Evolutionary conservation across 1,284 basidiomycete species (phyloP), one percentile per base, ranked within the genome.

Genomic region (Papiliotrema laurentii): DNA sequence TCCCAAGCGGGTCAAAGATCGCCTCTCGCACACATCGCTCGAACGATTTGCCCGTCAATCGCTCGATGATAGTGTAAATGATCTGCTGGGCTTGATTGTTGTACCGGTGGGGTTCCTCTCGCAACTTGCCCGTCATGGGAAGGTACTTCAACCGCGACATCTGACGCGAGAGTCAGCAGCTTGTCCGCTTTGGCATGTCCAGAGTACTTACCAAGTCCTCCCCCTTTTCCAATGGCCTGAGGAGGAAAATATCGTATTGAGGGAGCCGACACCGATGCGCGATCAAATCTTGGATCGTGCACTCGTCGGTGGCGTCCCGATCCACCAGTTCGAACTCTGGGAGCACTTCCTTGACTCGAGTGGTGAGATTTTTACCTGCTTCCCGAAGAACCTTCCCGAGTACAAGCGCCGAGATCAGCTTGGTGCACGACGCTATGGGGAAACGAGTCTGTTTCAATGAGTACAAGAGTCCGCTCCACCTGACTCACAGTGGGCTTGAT

Each of bases 291-390:
- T 11, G 2, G 7, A 45, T 36, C 2, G 30, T 41, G 28, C 36
- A 40, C n/a, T 41, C 26, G n/a, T 31, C 24, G 10, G 31, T 36
- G 22, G 38, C 35, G 2, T 18, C 31, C 28, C 19, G 4, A 35
- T 50, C 38, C 16, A 24, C 21, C n/a, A 50, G 43, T 18, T 46
- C 16, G 38, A 50, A 50, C 1, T 34, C 43, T 1, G 43, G 49
- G 6, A 45, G 31, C n/a, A 50, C 21, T 36, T 41, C 39, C 31
- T 46, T 39, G 42, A 50, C 37, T 5, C 4, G 35, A 11, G 43
- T 24, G 19, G 44, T 26, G 28, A 50, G 25, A 6, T 11, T 16
- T 1, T 9, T 11, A 13, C 4, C 18, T 9, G 16, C 35, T 2
- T 28, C 47, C 9, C 33, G 5, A 5, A 49, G 35, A 5, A 41